Conservation (phyloP, 2,329 filamentous ascomycete species). For the Nemania sp. region DNA sequence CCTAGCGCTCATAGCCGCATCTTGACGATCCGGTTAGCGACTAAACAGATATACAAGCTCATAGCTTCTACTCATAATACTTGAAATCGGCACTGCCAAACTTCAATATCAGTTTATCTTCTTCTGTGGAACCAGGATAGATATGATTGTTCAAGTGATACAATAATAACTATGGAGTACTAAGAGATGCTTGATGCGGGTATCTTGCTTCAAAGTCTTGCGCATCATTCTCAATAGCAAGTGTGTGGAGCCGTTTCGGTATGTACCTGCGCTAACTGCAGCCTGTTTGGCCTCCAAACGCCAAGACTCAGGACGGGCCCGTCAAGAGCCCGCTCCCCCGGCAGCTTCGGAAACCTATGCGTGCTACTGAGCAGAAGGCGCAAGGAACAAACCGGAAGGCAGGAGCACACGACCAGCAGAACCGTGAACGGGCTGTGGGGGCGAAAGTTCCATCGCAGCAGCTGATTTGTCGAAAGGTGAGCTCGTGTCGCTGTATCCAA, state of each 20-base stretch:
- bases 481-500: slow-evolving; percentile 29
- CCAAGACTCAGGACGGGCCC: slow-evolving; percentile 13
- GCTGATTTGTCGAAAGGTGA: slow-evolving; percentile 15
- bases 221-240: background rate
- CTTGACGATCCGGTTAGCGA: background rate
- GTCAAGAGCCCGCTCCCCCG: slow-evolving; percentile 24
- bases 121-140: too few species aligned
- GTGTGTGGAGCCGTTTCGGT: too few species aligned
- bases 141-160: too few species aligned
- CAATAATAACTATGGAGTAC: too few species aligned
- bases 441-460: background rate
- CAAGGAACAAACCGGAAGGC: slow-evolving; percentile 29
- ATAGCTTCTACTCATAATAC: too few species aligned
- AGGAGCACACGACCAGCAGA: slow-evolving; percentile 23
- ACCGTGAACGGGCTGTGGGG: slow-evolving; percentile 22
- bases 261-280: too few species aligned
- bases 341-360: slow-evolving; percentile 21
- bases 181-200: too few species aligned
- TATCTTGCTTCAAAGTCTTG: too few species aligned
- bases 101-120: too few species aligned
- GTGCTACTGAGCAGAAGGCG: background rate
- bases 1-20: background rate
- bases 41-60: too few species aligned
- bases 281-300: slow-evolving; percentile 6
- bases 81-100: too few species aligned